A percentile compares a stretch with the other conserved stretches of the same genome.
Conservation (phyloP, 345 rosid genomes). For the Camelina hispida region DNA sequence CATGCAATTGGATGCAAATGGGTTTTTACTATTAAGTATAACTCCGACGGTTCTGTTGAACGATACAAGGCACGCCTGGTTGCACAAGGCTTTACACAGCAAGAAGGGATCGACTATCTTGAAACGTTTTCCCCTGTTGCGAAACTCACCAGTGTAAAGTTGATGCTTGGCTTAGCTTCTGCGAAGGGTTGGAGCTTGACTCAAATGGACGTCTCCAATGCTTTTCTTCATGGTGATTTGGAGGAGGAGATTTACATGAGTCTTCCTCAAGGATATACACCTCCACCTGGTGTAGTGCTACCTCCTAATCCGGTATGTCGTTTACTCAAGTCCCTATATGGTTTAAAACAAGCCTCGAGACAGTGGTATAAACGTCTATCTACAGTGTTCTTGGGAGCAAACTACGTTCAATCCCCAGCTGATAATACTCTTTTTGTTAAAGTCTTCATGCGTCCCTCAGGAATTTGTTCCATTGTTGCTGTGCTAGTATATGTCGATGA, state of each 20-base stretch:
- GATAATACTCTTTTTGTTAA: neutral
- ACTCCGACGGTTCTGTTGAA: too few relatives aligned
- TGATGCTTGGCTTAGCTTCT: neutral
- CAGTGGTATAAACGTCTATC: too few relatives aligned
- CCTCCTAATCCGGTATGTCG: neutral
- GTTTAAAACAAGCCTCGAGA: too few relatives aligned
- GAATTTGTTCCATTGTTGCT: neutral
- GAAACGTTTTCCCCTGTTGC: neutral
- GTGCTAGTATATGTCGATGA: neutral
- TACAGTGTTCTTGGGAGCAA: too few relatives aligned
- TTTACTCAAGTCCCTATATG: accelerated
- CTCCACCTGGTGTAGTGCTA: accelerated
- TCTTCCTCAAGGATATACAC: neutral
- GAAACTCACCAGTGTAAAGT: neutral
- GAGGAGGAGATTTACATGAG: neutral
- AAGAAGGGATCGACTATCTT: too few relatives aligned
- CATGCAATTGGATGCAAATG: too few relatives aligned
- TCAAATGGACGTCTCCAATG: slow-evolving; percentile 2
- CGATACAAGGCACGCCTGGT: too few relatives aligned
- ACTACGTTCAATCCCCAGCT: too few relatives aligned
- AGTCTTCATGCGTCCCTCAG: neutral
- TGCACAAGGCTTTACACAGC: too few relatives aligned
- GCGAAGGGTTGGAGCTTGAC: neutral
- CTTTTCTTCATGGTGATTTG: neutral
- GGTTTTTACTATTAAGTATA: too few relatives aligned